Base-by-base conservation (phyloP, 2,329 filamentous ascomycete genomes). In the Alternaria rosae region DNA sequence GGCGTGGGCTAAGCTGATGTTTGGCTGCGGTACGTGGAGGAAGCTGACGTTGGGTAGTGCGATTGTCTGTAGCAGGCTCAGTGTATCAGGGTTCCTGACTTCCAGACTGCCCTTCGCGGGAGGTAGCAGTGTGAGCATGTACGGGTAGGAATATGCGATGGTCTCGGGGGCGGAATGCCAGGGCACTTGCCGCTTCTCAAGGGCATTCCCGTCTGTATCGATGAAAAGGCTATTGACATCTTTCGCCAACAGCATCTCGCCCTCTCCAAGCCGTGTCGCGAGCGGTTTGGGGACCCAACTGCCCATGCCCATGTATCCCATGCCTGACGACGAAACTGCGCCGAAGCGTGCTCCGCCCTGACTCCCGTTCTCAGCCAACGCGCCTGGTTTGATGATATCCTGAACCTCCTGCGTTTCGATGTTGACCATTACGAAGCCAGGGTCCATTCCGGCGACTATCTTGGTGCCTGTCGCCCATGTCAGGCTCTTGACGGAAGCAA, bases 191-290 rank as follows among this genome's bases (percentile, higher is more conserved):
- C 91, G 86, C 79, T 92, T 92, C 45, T 94, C 91, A 32, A 96
- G 77, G 0, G 93, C 86, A 69, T 93, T 94, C 5, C 94, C 95
- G 28, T 93, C 86, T 11, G 91, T 87, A 60, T 95, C 91, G 68
- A 97, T 91, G 77, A 99, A 99, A 54, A 97, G 83, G 1, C 94
- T 97, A 77, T 97, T 97, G 72, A 97, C 93, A 71, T 99, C 95
- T 78, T 97, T 97, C n/a, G 94, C 93, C n/a, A 99, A 85, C 61
- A 99, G 82, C 76, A 98, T 88, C 80, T 97, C 88, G 5, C 92
- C 92, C 66, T 96, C 92, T 3, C 88, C 87, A 12, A 99, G 85
- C 69, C 91, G 91, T 6, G 94, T 90, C 6, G 92, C 92, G 71
- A 99, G 85, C 7, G 95, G 96, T 74, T 92, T 96, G 2, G 95